These are phyloP conservation scores for Suhomyces pyralidae DNA, from an alignment of 805 yeast species.

Conservation along the genomic window DNA sequence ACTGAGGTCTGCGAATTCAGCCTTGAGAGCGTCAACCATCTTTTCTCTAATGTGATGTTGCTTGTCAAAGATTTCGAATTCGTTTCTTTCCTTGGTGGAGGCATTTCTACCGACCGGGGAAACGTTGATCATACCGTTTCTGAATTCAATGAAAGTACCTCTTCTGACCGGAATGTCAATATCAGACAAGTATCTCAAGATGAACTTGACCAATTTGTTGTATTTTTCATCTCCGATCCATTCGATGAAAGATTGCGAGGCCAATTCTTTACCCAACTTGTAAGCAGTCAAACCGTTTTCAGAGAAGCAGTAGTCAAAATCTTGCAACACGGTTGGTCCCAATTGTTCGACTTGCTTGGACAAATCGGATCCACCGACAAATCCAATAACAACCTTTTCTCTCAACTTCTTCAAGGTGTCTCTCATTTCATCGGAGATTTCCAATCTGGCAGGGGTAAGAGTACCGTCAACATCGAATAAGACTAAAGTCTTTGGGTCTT, in stretches of 20 bases:
- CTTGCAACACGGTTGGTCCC: slow-evolving; percentile 69
- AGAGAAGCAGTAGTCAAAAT: slow-evolving; percentile 93
- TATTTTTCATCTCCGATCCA: slow-evolving; percentile 97
- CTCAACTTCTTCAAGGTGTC: slow-evolving; percentile 69
- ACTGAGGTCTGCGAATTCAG: slow-evolving; percentile 76
- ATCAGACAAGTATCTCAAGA: slow-evolving; percentile 78
- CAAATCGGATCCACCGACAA: slow-evolving; percentile 96
- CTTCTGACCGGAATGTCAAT: slow-evolving; percentile 94
- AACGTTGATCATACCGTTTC: slow-evolving; percentile 98
- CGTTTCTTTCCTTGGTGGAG: slow-evolving; percentile 88
- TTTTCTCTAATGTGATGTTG: slow-evolving; percentile 76
- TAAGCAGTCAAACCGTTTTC: slow-evolving; percentile 99
- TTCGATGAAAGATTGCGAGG: slow-evolving; percentile 88
- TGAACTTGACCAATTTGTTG: slow-evolving; percentile 82
- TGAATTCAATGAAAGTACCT: slow-evolving; percentile 97
- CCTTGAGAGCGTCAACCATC: slow-evolving; percentile 80
- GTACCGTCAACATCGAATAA: slow-evolving; percentile 99
- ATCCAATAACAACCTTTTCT: slow-evolving; percentile 91
- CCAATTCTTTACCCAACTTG: slow-evolving; percentile 82
- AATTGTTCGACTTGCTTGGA: slow-evolving; percentile 94
- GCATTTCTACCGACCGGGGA: slow-evolving; percentile 99
- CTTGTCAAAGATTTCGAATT: slow-evolving; percentile 82
- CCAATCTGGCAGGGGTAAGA: slow-evolving; percentile 92
- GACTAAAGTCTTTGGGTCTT: slow-evolving; percentile 82
- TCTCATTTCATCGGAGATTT: slow-evolving; percentile 73